Conservation (phyloP, 352 stramenopile species). For the Phytophthora sojae region DNA sequence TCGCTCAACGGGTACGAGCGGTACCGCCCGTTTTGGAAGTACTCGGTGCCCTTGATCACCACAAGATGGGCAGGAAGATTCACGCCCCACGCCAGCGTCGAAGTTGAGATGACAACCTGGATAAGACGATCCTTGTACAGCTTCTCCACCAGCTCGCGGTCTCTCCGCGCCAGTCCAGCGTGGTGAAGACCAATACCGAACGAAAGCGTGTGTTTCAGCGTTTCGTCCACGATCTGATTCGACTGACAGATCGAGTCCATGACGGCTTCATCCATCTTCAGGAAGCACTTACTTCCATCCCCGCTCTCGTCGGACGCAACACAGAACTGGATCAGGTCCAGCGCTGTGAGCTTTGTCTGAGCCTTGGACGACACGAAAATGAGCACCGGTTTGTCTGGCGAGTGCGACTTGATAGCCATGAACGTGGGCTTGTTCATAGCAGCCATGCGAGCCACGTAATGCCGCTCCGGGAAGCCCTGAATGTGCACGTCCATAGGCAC, state of each 20-base stretch:
- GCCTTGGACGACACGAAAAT: constrained; percentile 99
- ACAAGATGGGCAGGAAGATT: constrained; percentile 99
- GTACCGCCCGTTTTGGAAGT: constrained; percentile 95
- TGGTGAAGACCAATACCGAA: constrained; percentile 99
- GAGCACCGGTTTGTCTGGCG: constrained; percentile 93
- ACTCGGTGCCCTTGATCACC: constrained; percentile 99
- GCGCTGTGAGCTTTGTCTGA: constrained; percentile 97
- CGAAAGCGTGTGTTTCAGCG: constrained; percentile 94
- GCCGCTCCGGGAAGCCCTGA: constrained; percentile 95
- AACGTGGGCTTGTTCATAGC: constrained; percentile 99
- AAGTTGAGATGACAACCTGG: constrained; percentile 94
- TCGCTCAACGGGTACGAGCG: constrained; percentile 98
- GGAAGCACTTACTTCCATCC: constrained; percentile 93
- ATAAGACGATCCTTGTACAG: constrained; percentile 97
- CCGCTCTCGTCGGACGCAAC: constrained; percentile 75
- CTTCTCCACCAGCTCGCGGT: constrained; percentile 97
- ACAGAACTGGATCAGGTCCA: constrained; percentile 97
- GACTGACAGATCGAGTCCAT: constrained; percentile 90
- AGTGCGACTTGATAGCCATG: constrained; percentile 96
- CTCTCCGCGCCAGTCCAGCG: constrained; percentile 85
- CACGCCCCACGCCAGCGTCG: constrained; percentile 95
- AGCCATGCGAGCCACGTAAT: constrained; percentile 98
- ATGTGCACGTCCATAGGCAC: constrained; percentile 98
- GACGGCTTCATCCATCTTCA: constrained; percentile 92
- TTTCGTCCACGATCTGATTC: constrained; percentile 89